phyloP scores from a whole-genome alignment of 371 early-diverging fungal genomes.

The Mucor racemosus region DNA sequence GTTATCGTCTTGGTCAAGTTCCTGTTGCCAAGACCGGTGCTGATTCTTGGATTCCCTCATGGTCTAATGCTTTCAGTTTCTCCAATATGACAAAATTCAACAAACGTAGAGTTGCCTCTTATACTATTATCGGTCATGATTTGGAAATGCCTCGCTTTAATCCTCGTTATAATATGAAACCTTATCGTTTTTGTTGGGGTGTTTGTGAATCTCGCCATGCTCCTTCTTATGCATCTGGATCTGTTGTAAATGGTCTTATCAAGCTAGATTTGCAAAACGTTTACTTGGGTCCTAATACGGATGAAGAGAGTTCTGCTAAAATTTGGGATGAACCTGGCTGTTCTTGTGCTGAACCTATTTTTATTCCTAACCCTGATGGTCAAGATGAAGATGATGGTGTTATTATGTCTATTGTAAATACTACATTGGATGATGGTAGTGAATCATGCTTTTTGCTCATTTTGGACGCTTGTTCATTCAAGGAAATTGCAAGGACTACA shows the following conservation, averaged over 20 bases:
- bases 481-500: conserved; percentile 61
- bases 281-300: conserved; percentile 38
- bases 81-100: conserved; percentile 34
- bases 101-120: conserved; percentile 49
- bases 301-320: conserved; percentile 33
- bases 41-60: conserved; percentile 16
- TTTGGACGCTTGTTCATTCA: conserved; percentile 62
- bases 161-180: conserved; percentile 43
- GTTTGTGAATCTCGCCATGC: conserved; percentile 53
- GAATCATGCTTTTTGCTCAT: conserved; percentile 63
- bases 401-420: conserved; percentile 60
- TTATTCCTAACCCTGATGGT: conserved; percentile 59
- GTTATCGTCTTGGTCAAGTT: conserved; percentile 47
- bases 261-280: conserved; percentile 57
- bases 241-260: conserved; percentile 58
- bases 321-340: conserved; percentile 61
- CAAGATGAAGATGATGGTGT: conserved; percentile 72
- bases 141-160: conserved; percentile 69
- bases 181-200: conserved; percentile 64
- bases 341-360: conserved; percentile 73
- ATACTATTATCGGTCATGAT: conserved; percentile 48
- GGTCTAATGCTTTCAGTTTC: neutral
- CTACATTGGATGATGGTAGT: conserved; percentile 32
- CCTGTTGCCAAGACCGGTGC: conserved; percentile 23
- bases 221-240: conserved; percentile 52